Percentiles rank a stretch among this genome's conserved stretches.
Conservation (phyloP, 2,329 filamentous ascomycete genomes). For the Epichloe sp. region DNA sequence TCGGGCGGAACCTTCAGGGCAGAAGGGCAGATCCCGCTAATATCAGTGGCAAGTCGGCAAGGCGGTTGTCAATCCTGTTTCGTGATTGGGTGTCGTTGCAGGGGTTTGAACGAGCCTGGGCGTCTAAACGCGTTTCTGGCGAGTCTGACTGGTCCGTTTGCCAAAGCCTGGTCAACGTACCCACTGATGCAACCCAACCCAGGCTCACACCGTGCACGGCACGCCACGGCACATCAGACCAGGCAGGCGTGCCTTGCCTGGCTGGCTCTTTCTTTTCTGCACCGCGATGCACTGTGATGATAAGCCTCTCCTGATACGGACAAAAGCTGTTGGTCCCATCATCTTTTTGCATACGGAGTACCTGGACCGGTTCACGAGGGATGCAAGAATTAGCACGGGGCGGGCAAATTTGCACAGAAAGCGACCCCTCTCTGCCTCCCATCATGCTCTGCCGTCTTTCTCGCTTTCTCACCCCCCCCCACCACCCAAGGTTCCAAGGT, state of each 20-base stretch:
- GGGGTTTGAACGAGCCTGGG: background rate
- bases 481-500: background rate
- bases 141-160: background rate
- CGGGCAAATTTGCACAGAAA: background rate
- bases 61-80: background rate
- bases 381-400: background rate
- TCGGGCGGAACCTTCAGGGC: too few species aligned
- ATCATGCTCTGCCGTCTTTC: background rate
- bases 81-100: background rate
- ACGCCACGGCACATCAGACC: too few species aligned
- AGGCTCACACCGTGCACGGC: too few species aligned
- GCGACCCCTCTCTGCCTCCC: background rate
- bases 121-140: background rate
- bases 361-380: background rate
- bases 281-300: too few species aligned
- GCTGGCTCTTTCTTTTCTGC: too few species aligned
- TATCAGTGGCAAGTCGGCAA: background rate
- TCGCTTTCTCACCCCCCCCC: background rate
- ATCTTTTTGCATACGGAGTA: background rate
- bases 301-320: background rate
- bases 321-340: background rate
- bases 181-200: too few species aligned
- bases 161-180: background rate
- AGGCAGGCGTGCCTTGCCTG: too few species aligned
- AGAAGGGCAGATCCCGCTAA: too few species aligned